Conservation (phyloP, 441 rosid genomes). For the Viola pubescens region DNA sequence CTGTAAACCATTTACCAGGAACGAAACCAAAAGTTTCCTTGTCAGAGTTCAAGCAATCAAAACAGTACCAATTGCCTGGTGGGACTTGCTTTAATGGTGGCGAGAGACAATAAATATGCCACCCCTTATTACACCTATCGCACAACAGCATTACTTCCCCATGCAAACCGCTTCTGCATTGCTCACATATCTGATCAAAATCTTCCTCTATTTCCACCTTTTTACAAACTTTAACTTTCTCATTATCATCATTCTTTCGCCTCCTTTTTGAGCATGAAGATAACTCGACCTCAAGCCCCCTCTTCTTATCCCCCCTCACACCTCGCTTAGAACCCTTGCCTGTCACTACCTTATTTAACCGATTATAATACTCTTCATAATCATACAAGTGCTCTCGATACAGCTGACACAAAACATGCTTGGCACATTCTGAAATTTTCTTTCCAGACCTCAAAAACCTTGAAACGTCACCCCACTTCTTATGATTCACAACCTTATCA, state of each 20-base stretch:
- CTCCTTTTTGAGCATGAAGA: constrained; percentile 46
- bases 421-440: constrained; percentile 78
- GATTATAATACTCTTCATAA: constrained; percentile 59
- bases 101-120: constrained; percentile 91
- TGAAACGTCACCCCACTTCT: constrained; percentile 85
- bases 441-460: constrained; percentile 55
- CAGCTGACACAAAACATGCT: constrained; percentile 76
- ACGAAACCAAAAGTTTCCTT: constrained; percentile 91
- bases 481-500: constrained; percentile 61
- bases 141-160: constrained; percentile 94
- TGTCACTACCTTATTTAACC: constrained; percentile 32
- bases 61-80: constrained; percentile 92
- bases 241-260: constrained; percentile 35
- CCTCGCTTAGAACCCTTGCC: constrained; percentile 49
- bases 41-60: constrained; percentile 85
- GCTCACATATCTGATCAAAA: constrained; percentile 77
- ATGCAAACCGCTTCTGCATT: constrained; percentile 79
- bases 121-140: constrained; percentile 95
- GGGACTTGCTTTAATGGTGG: constrained; percentile 87
- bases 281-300: constrained; percentile 25
- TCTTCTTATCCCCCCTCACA: constrained; percentile 27
- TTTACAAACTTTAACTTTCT: constrained; percentile 31
- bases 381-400: constrained; percentile 78
- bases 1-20: constrained; percentile 56
- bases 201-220: constrained; percentile 39